Conservation (phyloP, 148 eudicot genomes). For the Vaccinium vitisidaea region DNA sequence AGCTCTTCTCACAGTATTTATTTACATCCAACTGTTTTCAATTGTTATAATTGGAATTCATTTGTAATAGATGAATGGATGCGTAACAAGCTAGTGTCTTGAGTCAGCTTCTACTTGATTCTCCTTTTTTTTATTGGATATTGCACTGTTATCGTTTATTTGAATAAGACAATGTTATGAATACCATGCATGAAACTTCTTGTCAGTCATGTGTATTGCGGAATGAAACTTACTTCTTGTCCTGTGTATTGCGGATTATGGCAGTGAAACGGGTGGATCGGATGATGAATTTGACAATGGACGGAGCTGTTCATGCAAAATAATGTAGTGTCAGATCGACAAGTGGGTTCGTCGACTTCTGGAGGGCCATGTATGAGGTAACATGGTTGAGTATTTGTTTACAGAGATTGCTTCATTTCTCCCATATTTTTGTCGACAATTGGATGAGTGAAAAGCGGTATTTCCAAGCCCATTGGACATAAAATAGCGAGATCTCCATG, state of each 20-base stretch:
- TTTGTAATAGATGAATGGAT: background rate
- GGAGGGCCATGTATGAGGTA: constrained; percentile 2
- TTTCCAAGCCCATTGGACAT: constrained; percentile 1
- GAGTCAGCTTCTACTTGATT: background rate
- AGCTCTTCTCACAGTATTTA: background rate
- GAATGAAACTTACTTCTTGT: no score
- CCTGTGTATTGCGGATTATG: background rate
- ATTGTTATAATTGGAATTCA: background rate
- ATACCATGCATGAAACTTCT: background rate
- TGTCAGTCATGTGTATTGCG: background rate
- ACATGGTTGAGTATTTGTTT: background rate
- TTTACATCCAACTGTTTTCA: background rate
- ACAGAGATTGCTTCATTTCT: constrained; percentile 20
- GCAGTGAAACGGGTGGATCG: constrained; percentile 65
- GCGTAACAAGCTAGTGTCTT: background rate
- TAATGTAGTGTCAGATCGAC: constrained; percentile 34
- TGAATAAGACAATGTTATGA: background rate
- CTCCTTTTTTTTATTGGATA: background rate
- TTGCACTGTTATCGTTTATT: background rate
- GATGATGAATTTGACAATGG: constrained; percentile 62
- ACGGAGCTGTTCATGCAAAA: constrained; percentile 70
- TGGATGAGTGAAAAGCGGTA: constrained; percentile 9
- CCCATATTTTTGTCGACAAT: constrained; percentile 24
- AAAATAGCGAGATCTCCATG: background rate
- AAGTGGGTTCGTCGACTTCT: background rate